These are phyloP conservation scores for Colletotrichum noveboracense DNA, from an alignment of 2,329 filamentous ascomycete species.

Conservation along the genomic window DNA sequence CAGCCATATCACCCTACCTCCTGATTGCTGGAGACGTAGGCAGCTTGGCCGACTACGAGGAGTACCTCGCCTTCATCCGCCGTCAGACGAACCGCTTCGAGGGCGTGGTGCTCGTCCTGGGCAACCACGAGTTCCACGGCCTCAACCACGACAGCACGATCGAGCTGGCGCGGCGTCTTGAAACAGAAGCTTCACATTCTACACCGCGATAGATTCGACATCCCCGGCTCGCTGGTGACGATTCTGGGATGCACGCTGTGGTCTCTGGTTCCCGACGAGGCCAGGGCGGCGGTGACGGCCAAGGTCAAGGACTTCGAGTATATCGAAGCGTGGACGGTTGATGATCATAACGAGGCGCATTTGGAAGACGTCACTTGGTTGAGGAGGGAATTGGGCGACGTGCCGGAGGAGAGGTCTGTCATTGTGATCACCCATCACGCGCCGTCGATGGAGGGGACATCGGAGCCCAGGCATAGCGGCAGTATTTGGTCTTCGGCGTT, in stretches of 20 bases:
- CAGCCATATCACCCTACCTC: conserved; percentile 44
- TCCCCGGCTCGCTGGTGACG: conserved; percentile 45
- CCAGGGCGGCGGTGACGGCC: conserved; percentile 40
- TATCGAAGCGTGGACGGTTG: conserved; percentile 56
- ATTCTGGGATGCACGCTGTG: conserved; percentile 65
- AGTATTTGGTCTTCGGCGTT: conserved; percentile 56
- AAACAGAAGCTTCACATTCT: conserved; percentile 48
- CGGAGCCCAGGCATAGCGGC: conserved; percentile 51
- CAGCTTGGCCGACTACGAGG: conserved; percentile 49
- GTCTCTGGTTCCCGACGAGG: conserved; percentile 50
- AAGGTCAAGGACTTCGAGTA: conserved; percentile 59
- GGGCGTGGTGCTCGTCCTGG: conserved; percentile 52
- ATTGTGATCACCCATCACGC: conserved; percentile 64
- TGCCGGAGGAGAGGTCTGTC: conserved; percentile 30
- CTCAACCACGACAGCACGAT: conserved; percentile 43
- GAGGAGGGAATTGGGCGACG: neutral
- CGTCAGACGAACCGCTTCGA: conserved; percentile 45
- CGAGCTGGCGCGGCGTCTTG: conserved; percentile 38
- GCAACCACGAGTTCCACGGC: conserved; percentile 61
- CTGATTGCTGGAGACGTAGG: conserved; percentile 57
- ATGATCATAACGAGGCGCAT: conserved; percentile 54
- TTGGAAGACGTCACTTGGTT: conserved; percentile 57
- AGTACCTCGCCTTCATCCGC: conserved; percentile 48
- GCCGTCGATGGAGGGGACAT: conserved; percentile 53
- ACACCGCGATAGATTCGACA: conserved; percentile 44